Conservation (phyloP, 768 basidiomycete species). For the Auriculariales sp. region DNA sequence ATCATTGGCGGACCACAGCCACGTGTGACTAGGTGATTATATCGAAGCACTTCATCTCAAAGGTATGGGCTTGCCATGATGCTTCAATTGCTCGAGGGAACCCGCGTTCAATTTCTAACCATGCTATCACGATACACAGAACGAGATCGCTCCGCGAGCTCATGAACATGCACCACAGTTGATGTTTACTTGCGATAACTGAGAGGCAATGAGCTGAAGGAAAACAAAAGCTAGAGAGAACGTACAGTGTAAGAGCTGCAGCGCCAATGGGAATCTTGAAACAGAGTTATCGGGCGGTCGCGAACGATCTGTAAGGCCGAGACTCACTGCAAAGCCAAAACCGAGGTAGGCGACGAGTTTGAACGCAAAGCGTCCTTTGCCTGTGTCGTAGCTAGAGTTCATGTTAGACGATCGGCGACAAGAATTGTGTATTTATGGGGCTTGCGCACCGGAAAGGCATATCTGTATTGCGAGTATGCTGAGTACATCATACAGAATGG, state of each 20-base stretch:
- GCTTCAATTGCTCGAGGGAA: not conserved
- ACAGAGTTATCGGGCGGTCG: slow-evolving; percentile 10
- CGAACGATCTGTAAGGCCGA: not conserved
- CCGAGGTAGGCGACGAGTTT: not conserved
- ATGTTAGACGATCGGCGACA: no score
- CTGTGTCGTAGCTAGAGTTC: slow-evolving; percentile 1
- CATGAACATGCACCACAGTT: not conserved
- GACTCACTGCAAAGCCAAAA: not conserved
- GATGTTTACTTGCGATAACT: not conserved
- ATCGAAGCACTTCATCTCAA: slow-evolving; percentile 12
- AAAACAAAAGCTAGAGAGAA: slow-evolving; percentile 7
- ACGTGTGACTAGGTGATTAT: slow-evolving; percentile 13
- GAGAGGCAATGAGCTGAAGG: slow-evolving; percentile 1
- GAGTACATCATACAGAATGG: no score
- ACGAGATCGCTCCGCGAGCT: slow-evolving; percentile 28
- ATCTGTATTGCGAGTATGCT: not conserved
- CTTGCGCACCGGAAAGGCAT: slow-evolving; percentile 1
- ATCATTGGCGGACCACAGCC: no score
- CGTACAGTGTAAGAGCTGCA: slow-evolving; percentile 49
- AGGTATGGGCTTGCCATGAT: not conserved
- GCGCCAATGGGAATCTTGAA: slow-evolving; percentile 59
- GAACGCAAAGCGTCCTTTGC: not conserved
- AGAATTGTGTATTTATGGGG: no score
- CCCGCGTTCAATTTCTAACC: not conserved
- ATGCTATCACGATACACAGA: slow-evolving; percentile 13